Conservation (phyloP, 257 asterid genomes). For the Petunia secreta region DNA sequence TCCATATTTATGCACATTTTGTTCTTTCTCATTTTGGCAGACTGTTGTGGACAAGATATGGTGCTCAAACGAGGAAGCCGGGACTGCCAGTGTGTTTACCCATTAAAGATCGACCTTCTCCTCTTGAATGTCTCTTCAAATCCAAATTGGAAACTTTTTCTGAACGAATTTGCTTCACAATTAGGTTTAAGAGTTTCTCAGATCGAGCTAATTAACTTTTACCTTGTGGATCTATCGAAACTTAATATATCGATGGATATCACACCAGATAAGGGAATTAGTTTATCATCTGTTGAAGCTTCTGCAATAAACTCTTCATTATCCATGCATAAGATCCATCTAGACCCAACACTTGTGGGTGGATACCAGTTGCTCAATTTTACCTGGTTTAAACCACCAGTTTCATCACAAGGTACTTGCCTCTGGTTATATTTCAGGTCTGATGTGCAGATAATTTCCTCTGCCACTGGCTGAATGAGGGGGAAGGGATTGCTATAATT, state of each 20-base stretch:
- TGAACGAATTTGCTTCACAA: constrained; percentile 76
- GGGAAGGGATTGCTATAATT: not conserved
- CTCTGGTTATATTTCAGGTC: constrained; percentile 19
- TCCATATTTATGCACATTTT: constrained; percentile 23
- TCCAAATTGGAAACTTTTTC: constrained; percentile 78
- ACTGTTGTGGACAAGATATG: constrained; percentile 85
- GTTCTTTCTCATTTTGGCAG: constrained; percentile 46
- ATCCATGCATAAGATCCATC: constrained; percentile 58
- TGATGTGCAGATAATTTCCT: constrained; percentile 13
- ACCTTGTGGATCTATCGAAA: constrained; percentile 67
- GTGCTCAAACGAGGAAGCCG: constrained; percentile 75
- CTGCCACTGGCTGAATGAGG: constrained; percentile 14
- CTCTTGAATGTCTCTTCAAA: constrained; percentile 79
- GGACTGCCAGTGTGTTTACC: constrained; percentile 86
- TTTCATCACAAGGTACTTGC: constrained; percentile 66
- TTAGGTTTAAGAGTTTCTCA: constrained; percentile 72
- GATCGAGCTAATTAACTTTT: constrained; percentile 91
- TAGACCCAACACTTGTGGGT: constrained; percentile 80
- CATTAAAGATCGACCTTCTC: constrained; percentile 83
- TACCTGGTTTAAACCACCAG: constrained; percentile 76
- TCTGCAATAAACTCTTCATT: constrained; percentile 67
- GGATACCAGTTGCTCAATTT: constrained; percentile 78
- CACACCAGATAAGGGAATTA: constrained; percentile 71
- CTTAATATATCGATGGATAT: constrained; percentile 96
- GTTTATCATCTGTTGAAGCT: constrained; percentile 73